Base-by-base conservation (phyloP, 2,329 filamentous ascomycete species). In the Proliferodiscus dingleyae region DNA sequence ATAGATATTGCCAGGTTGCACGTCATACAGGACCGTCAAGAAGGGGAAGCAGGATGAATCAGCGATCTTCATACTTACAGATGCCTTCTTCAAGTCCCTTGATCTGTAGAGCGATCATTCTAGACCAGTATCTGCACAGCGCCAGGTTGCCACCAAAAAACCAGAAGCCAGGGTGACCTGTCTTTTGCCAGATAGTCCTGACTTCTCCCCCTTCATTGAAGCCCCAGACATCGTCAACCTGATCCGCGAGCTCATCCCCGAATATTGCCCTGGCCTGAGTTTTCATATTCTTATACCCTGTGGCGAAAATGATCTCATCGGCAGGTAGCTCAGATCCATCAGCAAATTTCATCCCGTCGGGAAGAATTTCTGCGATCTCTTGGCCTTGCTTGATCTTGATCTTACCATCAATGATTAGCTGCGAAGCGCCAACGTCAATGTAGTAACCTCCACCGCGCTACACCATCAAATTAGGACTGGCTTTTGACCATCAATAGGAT, bases 401-500 rank as follows among this genome's bases (percentile, higher is more conserved):
- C 54, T 77, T 75, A 3, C 75, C 73, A 26, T 76, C 70, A 15
- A 66, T 63, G 48, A 80, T 76, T n/a, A 78, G 65, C 53, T 73
- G 63, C 6, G 69, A 72, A 4, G 66, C 69, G 0, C 77, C 77
- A 7, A 78, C 74, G 49, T 80, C 73, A 47, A 80, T 74, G 54
- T 79, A 79, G 52, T 79, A 80, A 0, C 77, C 75, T 1, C 77
- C 77, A 10, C 79, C 78, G 4, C 77, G 72, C n/a, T n/a, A n/a
- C n/a, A n/a, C n/a, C n/a, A n/a, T n/a, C n/a, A n/a, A n/a, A n/a
- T n/a, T n/a, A n/a, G n/a, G n/a, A n/a, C n/a, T n/a, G n/a, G n/a
- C n/a, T n/a, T n/a, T n/a, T n/a, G n/a, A n/a, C n/a, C n/a, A n/a
- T n/a, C n/a, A n/a, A n/a, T n/a, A n/a, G n/a, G n/a, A n/a, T n/a